Evolutionary conservation across 225 moss, liverwort and hornwort genomes (phyloP).

Genomic region (Straminergon stramineum): DNA sequence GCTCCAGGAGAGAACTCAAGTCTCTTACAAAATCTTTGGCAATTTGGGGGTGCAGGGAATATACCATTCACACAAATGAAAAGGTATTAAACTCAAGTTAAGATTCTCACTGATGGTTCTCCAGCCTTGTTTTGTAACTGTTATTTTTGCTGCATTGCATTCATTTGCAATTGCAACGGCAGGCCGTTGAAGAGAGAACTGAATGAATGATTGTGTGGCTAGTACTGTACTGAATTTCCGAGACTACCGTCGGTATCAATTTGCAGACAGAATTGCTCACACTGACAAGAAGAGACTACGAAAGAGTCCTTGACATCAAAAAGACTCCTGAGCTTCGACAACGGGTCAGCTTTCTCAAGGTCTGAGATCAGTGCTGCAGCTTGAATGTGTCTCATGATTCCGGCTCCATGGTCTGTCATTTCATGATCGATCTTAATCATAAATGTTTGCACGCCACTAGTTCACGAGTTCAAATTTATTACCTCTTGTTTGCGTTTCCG

Average conservation of each 20-base stretch:
- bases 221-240: neutral
- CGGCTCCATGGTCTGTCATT: neutral
- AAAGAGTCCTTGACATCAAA: slow-evolving; percentile 52
- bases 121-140: neutral
- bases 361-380: neutral
- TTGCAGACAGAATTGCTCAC: slow-evolving; percentile 59
- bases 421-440: neutral
- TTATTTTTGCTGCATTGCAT: neutral
- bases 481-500: neutral
- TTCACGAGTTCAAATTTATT: neutral
- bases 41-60: slow-evolving; percentile 14
- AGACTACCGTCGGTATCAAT: neutral
- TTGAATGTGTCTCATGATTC: neutral
- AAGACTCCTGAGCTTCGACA: slow-evolving; percentile 52
- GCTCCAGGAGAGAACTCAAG: neutral
- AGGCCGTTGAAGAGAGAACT: neutral
- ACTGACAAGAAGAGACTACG: slow-evolving; percentile 57
- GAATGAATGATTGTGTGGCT: neutral
- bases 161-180: too few relatives aligned
- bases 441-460: neutral
- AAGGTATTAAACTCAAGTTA: neutral
- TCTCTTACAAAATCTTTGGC: neutral
- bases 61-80: slow-evolving; percentile 7
- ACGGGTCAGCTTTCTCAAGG: slow-evolving; percentile 60
- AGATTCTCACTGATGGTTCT: neutral